phyloP scores from a whole-genome alignment of 1,284 basidiomycete genomes.

The Termitomyces sp. region DNA sequence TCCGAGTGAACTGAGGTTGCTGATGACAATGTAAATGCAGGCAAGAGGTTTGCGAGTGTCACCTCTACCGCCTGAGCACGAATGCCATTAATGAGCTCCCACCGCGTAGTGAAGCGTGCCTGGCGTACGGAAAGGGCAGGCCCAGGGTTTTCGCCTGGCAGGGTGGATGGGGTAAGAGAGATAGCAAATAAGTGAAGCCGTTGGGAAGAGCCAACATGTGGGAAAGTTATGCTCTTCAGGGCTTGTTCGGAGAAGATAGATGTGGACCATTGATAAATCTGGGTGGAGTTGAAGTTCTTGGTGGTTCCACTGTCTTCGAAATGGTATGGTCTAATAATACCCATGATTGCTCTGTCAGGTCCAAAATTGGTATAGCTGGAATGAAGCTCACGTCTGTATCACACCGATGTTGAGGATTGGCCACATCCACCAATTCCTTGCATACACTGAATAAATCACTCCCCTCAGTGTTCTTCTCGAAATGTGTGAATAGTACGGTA shows the following conservation, averaged over 20 bases:
- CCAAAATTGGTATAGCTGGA: background rate
- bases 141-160: conserved; percentile 4
- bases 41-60: conserved; percentile 41
- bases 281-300: conserved; percentile 34
- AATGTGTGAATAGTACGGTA: no score
- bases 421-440: conserved; percentile 36
- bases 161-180: conserved; percentile 31
- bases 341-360: background rate
- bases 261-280: conserved; percentile 41
- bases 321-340: conserved; percentile 30
- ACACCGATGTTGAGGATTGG: conserved; percentile 30
- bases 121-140: conserved; percentile 33
- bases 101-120: conserved; percentile 37
- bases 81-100: conserved; percentile 30
- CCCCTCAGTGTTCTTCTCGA: background rate
- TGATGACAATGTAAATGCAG: conserved; percentile 22
- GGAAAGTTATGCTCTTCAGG: conserved; percentile 36
- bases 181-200: conserved; percentile 44
- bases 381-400: conserved; percentile 30
- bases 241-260: conserved; percentile 34
- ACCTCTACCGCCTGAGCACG: conserved; percentile 39
- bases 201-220: conserved; percentile 21
- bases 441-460: conserved; percentile 25
- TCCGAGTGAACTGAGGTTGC: conserved; percentile 27
- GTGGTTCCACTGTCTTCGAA: conserved; percentile 27